Base-by-base conservation (phyloP, 768 basidiomycete species). In the Terana coerulea region DNA sequence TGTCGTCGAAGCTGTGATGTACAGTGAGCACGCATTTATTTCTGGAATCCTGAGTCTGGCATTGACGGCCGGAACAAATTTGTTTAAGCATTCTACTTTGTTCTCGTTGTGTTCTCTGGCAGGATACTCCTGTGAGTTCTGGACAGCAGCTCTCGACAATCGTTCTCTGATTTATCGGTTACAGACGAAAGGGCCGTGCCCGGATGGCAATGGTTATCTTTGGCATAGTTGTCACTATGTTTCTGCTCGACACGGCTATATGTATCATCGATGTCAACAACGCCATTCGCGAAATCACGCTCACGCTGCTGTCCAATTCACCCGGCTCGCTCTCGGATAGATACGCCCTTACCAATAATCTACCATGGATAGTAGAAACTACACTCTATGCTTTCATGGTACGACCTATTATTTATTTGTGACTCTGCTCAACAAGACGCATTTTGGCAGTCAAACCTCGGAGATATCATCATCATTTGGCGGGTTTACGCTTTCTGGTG, bases 401-500 rank as follows among this genome's bases (percentile, higher is more conserved):
- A 24, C 37, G 57, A 33, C n/a, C 31, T 14, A 4, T 9, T 33
- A 10, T 12, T 14, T 14, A 1, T 15, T 22, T n/a, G 25, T 24
- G 24, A 25, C 36, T 43, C 17, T 22, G 8, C n/a, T n/a, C n/a
- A n/a, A n/a, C n/a, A n/a, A n/a, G n/a, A n/a, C n/a, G n/a, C n/a
- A n/a, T n/a, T n/a, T n/a, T n/a, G n/a, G n/a, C 35, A 63, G 62
- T 52, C 60, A 1, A 52, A 56, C n/a, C 12, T 63, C 3, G 62
- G 62, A 22, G 62, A 63, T 36, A 43, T 28, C 24, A 58, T 63
- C 51, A 59, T 63, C 12, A 55, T 63, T 10, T 58, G 47, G 45
- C 60, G 62, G 10, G 58, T 63, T 14, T 58, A 52, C 47, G 56
- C 47, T 2, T 49, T 63, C 15, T 58, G 57, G 45, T 46, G 46